A percentile compares a stretch with the other conserved stretches of the same genome.
These are phyloP conservation scores for Aspergillus diversus DNA, from an alignment of 495 filamentous ascomycete genomes.

Conservation along the genomic window DNA sequence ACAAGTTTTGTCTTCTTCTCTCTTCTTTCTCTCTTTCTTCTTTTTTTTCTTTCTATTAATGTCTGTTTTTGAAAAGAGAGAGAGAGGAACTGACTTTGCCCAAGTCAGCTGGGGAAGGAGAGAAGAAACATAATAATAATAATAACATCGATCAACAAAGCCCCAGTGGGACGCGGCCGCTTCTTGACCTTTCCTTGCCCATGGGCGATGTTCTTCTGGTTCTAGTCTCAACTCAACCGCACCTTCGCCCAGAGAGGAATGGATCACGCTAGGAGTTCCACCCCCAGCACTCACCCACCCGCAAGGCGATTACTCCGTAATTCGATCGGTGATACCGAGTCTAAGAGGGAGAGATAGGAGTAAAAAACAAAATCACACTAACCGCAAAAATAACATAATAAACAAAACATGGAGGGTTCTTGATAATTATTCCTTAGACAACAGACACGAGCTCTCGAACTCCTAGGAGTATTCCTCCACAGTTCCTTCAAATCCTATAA, in stretches of 20 bases:
- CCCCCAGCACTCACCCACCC: conserved; percentile 27
- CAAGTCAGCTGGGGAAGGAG: conserved; percentile 21
- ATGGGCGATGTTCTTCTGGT: conserved; percentile 25
- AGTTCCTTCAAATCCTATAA: too few species aligned
- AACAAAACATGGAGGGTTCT: not conserved
- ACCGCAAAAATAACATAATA: not conserved
- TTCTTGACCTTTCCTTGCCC: conserved; percentile 21
- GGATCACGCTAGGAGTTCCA: conserved; percentile 33
- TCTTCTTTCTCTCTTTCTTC: too few species aligned
- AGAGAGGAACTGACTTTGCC: conserved; percentile 17
- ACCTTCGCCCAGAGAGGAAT: conserved; percentile 21
- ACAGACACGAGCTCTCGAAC: too few species aligned
- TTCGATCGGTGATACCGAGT: conserved; percentile 17
- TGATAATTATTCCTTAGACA: not conserved
- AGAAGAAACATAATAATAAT: conserved; percentile 22
- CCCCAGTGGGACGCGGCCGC: conserved; percentile 26
- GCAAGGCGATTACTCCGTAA: conserved; percentile 16
- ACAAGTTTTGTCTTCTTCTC: conserved; percentile 22
- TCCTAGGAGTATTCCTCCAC: too few species aligned
- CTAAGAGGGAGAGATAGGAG: not conserved
- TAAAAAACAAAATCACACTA: not conserved
- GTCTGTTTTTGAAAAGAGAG: conserved; percentile 5
- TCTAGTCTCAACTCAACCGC: conserved; percentile 22
- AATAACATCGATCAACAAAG: conserved; percentile 33
- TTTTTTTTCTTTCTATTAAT: not conserved